phyloP scores from a whole-genome alignment of 2,329 filamentous ascomycete genomes.

The Ceratocystis cacaofunesta region DNA sequence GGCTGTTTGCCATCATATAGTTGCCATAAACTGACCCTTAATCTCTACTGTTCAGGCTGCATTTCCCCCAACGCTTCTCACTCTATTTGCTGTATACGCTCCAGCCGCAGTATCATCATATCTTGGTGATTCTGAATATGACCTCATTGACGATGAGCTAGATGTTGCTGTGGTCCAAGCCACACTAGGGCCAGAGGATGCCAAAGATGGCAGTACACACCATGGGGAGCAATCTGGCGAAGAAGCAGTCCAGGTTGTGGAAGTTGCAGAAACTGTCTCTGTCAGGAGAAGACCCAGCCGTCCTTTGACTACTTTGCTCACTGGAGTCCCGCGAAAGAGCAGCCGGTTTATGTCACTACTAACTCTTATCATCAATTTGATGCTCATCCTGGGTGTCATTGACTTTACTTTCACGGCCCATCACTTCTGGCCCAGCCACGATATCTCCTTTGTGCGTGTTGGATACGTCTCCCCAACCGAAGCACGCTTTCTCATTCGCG shows the following conservation, averaged over 20 bases:
- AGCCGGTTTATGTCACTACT: slow-evolving; percentile 49
- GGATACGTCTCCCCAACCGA: slow-evolving; percentile 72
- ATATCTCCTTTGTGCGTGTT: slow-evolving; percentile 72
- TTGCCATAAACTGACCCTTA: not conserved
- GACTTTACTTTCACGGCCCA: slow-evolving; percentile 68
- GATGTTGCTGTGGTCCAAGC: slow-evolving; percentile 32
- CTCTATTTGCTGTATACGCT: slow-evolving; percentile 51
- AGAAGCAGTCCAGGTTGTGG: not conserved
- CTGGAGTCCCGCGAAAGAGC: slow-evolving; percentile 60
- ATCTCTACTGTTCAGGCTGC: slow-evolving; percentile 17
- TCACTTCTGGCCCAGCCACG: slow-evolving; percentile 51
- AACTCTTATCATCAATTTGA: slow-evolving; percentile 58
- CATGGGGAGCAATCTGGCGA: not conserved
- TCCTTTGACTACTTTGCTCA: slow-evolving; percentile 51
- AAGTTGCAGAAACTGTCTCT: slow-evolving; percentile 28
- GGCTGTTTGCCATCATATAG: not conserved
- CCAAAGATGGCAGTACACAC: not conserved
- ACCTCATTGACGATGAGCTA: slow-evolving; percentile 45
- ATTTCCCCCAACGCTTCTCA: slow-evolving; percentile 29
- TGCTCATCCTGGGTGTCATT: slow-evolving; percentile 51
- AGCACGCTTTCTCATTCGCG: slow-evolving; percentile 70
- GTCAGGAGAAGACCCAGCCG: slow-evolving; percentile 42
- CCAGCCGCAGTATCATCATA: slow-evolving; percentile 48
- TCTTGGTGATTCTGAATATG: slow-evolving; percentile 39
- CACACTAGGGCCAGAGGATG: not conserved